Percentiles rank a stretch among this genome's conserved stretches.
Evolutionary conservation across 1,284 basidiomycete species (phyloP).

Genomic region (Ganoderma resinaceum): DNA sequence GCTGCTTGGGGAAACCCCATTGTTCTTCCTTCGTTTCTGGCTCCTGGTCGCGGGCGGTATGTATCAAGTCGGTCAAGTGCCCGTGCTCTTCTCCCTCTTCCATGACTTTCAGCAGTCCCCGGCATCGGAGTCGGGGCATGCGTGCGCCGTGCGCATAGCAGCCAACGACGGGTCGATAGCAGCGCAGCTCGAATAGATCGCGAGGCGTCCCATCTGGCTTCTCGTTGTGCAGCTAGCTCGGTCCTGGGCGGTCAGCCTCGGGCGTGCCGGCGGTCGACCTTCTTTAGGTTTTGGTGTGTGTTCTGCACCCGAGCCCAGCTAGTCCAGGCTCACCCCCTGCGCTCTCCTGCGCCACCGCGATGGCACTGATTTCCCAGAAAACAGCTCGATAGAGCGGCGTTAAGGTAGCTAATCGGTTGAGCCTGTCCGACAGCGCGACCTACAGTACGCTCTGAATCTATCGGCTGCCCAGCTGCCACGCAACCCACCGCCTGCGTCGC

Average conservation of each 20-base stretch:
- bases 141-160: neutral
- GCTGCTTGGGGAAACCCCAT: neutral
- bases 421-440: neutral
- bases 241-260: neutral
- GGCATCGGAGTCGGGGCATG: neutral
- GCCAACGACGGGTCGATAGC: neutral
- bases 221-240: neutral
- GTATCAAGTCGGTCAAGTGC: constrained; percentile 1
- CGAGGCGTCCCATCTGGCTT: neutral
- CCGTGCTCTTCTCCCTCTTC: neutral
- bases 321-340: neutral
- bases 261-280: neutral
- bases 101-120: neutral
- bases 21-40: neutral
- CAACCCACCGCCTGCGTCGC: neutral
- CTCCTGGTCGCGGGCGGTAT: neutral
- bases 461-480: neutral
- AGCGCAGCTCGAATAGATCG: neutral
- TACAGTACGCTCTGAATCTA: neutral
- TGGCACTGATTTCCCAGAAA: neutral
- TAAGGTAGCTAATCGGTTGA: constrained; percentile 11
- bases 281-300: neutral
- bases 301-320: neutral
- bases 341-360: neutral
- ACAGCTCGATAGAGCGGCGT: constrained; percentile 11